Evolutionary conservation across 2,329 filamentous ascomycete species (phyloP).

Genomic region (Botrytis porri): DNA sequence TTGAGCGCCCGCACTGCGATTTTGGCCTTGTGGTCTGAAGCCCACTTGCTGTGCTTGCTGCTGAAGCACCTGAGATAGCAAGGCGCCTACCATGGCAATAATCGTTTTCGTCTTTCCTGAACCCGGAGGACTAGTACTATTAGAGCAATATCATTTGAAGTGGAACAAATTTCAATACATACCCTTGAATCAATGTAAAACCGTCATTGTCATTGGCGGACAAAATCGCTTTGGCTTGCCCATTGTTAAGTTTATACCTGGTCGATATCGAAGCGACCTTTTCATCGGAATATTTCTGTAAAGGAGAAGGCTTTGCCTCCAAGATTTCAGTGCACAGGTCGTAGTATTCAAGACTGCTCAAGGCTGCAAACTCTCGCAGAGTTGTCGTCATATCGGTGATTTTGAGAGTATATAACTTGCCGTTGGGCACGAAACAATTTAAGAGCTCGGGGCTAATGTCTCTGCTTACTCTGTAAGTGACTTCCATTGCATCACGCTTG

Average conservation of each 20-base stretch:
- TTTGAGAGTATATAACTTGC: slow-evolving; percentile 71
- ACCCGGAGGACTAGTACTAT: slow-evolving; percentile 68
- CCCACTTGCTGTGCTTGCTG: slow-evolving; percentile 32
- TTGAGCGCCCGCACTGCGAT: slow-evolving; percentile 38
- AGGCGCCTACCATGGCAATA: slow-evolving; percentile 86
- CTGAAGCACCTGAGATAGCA: slow-evolving; percentile 57
- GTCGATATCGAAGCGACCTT: slow-evolving; percentile 65
- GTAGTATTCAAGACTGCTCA: slow-evolving; percentile 90
- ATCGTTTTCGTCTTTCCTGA: slow-evolving; percentile 99
- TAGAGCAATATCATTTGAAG: slow-evolving; percentile 31
- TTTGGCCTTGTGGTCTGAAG: slow-evolving; percentile 38
- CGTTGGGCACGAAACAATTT: slow-evolving; percentile 63
- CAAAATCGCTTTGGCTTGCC: slow-evolving; percentile 87
- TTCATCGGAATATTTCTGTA: slow-evolving; percentile 76
- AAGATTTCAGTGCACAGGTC: slow-evolving; percentile 92
- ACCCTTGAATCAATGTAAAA: slow-evolving; percentile 93
- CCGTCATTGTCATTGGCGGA: slow-evolving; percentile 94
- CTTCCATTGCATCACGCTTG: slow-evolving; percentile 78
- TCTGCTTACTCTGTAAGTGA: slow-evolving; percentile 80
- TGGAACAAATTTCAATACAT: slow-evolving; percentile 36
- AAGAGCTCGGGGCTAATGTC: slow-evolving; percentile 49
- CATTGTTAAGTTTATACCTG: slow-evolving; percentile 81
- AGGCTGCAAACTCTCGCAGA: slow-evolving; percentile 89
- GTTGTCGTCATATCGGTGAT: slow-evolving; percentile 92
- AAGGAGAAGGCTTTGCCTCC: slow-evolving; percentile 82